Evolutionary conservation across 1,139 yeast species (phyloP).

Genomic region (Hyphopichia fennica): DNA sequence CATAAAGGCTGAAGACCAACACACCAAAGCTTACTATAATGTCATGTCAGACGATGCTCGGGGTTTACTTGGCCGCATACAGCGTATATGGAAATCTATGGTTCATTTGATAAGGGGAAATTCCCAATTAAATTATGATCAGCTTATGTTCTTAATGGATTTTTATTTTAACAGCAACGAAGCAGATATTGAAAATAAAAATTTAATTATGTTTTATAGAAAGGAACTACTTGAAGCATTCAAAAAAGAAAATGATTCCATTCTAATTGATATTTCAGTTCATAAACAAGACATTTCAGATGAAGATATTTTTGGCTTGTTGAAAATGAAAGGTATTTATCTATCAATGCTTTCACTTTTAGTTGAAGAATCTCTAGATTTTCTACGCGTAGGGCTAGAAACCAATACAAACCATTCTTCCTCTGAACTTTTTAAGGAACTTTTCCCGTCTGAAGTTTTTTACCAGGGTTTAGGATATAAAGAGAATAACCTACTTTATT

Average conservation of each 20-base stretch:
- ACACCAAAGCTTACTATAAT: neutral
- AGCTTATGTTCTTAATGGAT: constrained; percentile 33
- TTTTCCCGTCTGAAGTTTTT: constrained; percentile 28
- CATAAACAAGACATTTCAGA: constrained; percentile 9
- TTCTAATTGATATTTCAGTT: neutral
- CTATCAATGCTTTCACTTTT: constrained; percentile 32
- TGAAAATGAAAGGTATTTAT: constrained; percentile 27
- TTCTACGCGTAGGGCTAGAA: constrained; percentile 17
- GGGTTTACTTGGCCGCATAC: constrained; percentile 13
- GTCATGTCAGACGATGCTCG: constrained; percentile 1
- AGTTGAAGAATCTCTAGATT: constrained; percentile 31
- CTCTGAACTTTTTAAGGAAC: constrained; percentile 14
- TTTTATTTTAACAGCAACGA: constrained; percentile 25
- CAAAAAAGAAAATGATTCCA: constrained; percentile 8
- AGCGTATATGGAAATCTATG: constrained; percentile 29
- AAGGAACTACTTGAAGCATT: constrained; percentile 23
- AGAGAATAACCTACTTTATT: constrained; percentile 13
- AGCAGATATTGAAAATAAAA: constrained; percentile 19
- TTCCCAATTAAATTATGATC: constrained; percentile 24
- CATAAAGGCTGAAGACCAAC: neutral
- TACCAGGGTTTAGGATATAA: constrained; percentile 18
- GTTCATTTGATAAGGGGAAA: constrained; percentile 21
- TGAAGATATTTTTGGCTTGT: constrained; percentile 11
- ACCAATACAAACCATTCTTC: constrained; percentile 11
- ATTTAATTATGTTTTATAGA: constrained; percentile 26